phyloP scores from a whole-genome alignment of 441 rosid species.

The Adansonia gregorii region DNA sequence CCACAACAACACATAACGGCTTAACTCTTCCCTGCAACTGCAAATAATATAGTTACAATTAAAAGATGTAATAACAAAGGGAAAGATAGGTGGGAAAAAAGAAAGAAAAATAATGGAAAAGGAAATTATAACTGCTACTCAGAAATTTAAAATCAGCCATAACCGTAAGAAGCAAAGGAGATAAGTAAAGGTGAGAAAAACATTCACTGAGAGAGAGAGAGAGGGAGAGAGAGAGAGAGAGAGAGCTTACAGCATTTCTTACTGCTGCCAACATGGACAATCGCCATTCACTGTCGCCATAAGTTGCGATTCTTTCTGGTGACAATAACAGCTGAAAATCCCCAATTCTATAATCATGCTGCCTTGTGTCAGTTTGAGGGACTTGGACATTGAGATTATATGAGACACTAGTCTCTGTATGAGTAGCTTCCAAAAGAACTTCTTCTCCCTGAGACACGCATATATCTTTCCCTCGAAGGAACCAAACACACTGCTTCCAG shows the following conservation, averaged over 20 bases:
- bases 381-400: conserved; percentile 54
- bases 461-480: conserved; percentile 62
- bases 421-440: conserved; percentile 64
- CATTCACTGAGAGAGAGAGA: conserved; percentile 28
- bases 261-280: conserved; percentile 59
- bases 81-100: not conserved
- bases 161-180: not conserved
- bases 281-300: conserved; percentile 79
- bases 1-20: conserved; percentile 69
- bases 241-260: conserved; percentile 60
- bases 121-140: not conserved
- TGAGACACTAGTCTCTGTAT: conserved; percentile 60
- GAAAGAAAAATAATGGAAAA: not conserved
- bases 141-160: not conserved
- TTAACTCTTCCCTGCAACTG: conserved; percentile 73
- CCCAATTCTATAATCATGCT: conserved; percentile 33
- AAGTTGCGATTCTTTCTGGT: conserved; percentile 80
- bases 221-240: conserved; percentile 30
- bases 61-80: conserved; percentile 26
- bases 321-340: conserved; percentile 64
- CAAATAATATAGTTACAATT: conserved; percentile 26
- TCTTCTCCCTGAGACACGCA: conserved; percentile 61
- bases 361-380: conserved; percentile 36
- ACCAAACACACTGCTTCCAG: conserved; percentile 98
- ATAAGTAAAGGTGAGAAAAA: not conserved